These are phyloP conservation scores for Clitoria ternatea DNA, from an alignment of 306 rosid species.

Conservation along the genomic window DNA sequence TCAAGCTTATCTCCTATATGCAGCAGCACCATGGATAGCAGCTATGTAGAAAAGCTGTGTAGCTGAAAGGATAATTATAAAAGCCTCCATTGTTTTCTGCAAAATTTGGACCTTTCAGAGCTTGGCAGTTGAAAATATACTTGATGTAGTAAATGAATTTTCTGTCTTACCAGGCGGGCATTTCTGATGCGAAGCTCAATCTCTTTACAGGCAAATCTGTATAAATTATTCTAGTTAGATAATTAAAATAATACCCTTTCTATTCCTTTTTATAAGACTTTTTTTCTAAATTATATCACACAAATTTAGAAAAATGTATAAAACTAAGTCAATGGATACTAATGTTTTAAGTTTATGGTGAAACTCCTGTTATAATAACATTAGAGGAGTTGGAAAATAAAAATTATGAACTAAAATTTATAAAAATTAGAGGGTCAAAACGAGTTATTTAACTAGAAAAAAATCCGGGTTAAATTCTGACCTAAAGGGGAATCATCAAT, in stretches of 20 bases:
- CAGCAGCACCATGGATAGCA: conserved; percentile 50
- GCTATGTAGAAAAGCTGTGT: conserved; percentile 75
- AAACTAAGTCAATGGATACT: no score
- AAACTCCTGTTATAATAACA: no score
- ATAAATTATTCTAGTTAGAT: conserved; percentile 19
- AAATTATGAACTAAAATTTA: no score
- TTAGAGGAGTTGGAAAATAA: no score
- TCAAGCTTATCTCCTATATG: conserved; percentile 23
- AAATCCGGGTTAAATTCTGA: no score
- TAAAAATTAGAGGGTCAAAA: no score
- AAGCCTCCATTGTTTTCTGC: conserved; percentile 92
- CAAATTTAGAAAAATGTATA: no score
- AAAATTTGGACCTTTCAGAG: conserved; percentile 23
- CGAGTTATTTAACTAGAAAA: no score
- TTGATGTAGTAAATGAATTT: background rate
- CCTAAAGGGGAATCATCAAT: no score
- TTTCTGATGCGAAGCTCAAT: conserved; percentile 64
- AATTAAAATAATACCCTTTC: background rate
- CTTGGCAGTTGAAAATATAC: background rate
- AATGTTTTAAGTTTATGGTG: no score
- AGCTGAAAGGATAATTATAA: conserved; percentile 80
- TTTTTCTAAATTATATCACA: no score
- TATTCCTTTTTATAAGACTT: no score
- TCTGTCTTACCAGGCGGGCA: conserved; percentile 62
- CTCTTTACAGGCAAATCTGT: conserved; percentile 88